A percentile compares a stretch with the other conserved stretches of the same genome.
Evolutionary conservation across 2,329 filamentous ascomycete species (phyloP).

Genomic region (Scopulariopsis brevicaulis): DNA sequence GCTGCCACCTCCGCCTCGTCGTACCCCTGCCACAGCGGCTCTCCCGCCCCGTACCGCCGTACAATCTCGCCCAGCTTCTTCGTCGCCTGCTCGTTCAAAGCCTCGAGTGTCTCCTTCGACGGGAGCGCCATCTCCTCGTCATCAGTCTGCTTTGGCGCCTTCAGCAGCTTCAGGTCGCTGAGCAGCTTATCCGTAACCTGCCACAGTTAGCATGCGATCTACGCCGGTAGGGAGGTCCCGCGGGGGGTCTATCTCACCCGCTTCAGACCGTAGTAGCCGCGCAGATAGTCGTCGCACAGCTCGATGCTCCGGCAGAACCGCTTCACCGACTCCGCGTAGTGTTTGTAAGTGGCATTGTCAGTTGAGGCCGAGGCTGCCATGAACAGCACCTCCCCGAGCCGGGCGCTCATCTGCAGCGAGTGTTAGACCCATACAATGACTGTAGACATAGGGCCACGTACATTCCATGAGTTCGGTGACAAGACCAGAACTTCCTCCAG

Average conservation of each 20-base stretch:
- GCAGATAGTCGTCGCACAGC: slow-evolving; percentile 83
- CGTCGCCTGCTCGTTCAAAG: slow-evolving; percentile 62
- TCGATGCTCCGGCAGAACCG: slow-evolving; percentile 87
- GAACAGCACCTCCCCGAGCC: slow-evolving; percentile 72
- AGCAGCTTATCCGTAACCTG: slow-evolving; percentile 41
- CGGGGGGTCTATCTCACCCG: slow-evolving; percentile 36
- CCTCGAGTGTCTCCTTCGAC: slow-evolving; percentile 45
- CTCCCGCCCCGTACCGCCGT: slow-evolving; percentile 44
- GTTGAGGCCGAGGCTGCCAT: slow-evolving; percentile 44
- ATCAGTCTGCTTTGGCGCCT: slow-evolving; percentile 32
- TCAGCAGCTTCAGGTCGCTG: slow-evolving; percentile 20
- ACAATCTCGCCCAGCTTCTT: slow-evolving; percentile 69
- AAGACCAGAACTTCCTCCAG: slow-evolving; percentile 84
- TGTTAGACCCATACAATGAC: background rate
- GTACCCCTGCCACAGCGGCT: slow-evolving; percentile 63
- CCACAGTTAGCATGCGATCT: slow-evolving; percentile 5
- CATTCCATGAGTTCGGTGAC: slow-evolving; percentile 90
- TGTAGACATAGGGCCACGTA: slow-evolving; percentile 29
- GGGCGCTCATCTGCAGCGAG: slow-evolving; percentile 63
- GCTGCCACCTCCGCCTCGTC: slow-evolving; percentile 60
- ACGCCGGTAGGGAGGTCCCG: background rate
- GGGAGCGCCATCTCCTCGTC: slow-evolving; percentile 42
- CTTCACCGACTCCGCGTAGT: slow-evolving; percentile 63
- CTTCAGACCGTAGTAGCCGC: slow-evolving; percentile 87
- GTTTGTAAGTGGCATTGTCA: slow-evolving; percentile 21